A percentile compares a stretch with the other conserved stretches of the same genome.
Conservation (phyloP, 2,329 filamentous ascomycete species). For the Colletotrichum sidae region DNA sequence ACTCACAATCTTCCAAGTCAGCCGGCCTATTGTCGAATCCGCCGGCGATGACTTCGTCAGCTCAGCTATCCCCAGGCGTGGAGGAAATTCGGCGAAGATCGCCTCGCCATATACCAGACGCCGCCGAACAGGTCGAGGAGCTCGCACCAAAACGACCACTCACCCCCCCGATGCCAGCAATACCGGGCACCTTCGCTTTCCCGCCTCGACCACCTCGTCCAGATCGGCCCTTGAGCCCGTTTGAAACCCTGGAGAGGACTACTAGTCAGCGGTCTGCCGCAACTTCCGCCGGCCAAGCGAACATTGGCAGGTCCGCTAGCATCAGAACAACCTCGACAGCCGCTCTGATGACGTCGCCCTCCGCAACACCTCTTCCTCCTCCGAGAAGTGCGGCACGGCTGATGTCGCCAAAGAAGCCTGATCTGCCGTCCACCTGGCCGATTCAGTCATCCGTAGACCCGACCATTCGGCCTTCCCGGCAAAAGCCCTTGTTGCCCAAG, state of each 20-base stretch:
- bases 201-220: constrained; percentile 22
- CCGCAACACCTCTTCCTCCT: constrained; percentile 18
- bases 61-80: constrained; percentile 62
- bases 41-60: constrained; percentile 57
- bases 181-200: constrained; percentile 4
- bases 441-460: constrained; percentile 46
- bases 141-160: background rate
- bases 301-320: constrained; percentile 22
- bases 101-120: constrained; percentile 52
- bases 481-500: constrained; percentile 44
- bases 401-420: constrained; percentile 22
- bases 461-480: constrained; percentile 47
- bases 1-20: constrained; percentile 39
- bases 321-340: constrained; percentile 14
- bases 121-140: constrained; percentile 12
- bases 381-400: constrained; percentile 25
- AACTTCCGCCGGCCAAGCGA: constrained; percentile 7
- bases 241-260: constrained; percentile 19
- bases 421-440: constrained; percentile 39
- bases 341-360: background rate
- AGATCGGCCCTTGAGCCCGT: constrained; percentile 23
- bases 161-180: constrained; percentile 19
- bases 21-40: constrained; percentile 44
- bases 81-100: constrained; percentile 65
- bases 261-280: constrained; percentile 12